These are phyloP conservation scores for Amaranthus palmeri DNA, from an alignment of 148 eudicot genomes.

Conservation along the genomic window DNA sequence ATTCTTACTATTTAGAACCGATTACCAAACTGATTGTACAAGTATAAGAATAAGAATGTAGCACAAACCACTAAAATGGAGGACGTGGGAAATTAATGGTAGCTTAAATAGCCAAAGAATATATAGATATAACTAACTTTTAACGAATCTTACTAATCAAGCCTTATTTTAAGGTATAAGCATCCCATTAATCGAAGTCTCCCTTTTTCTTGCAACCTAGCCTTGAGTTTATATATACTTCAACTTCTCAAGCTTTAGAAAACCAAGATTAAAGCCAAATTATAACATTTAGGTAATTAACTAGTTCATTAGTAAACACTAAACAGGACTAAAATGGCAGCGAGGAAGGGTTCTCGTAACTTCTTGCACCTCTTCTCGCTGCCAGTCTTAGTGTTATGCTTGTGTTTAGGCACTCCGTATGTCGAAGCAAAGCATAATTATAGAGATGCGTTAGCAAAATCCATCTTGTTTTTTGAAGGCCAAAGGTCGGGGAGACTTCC, in stretches of 20 bases:
- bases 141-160: conserved; percentile 14
- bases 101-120: background rate
- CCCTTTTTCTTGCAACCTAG: background rate
- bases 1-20: background rate
- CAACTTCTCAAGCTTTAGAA: background rate
- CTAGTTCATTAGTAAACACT: background rate
- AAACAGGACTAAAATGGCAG: conserved; percentile 4
- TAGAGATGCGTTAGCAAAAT: conserved; percentile 73
- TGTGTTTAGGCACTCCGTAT: conserved; percentile 2
- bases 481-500: conserved; percentile 80
- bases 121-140: conserved; percentile 3
- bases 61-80: background rate
- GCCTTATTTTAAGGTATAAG: conserved; percentile 29
- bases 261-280: background rate
- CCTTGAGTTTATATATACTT: conserved; percentile 11
- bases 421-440: conserved; percentile 48
- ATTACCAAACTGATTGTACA: background rate
- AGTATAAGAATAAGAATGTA: background rate
- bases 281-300: background rate
- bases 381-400: conserved; percentile 16
- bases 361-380: conserved; percentile 7
- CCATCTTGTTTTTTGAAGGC: conserved; percentile 80
- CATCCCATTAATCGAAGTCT: conserved; percentile 15
- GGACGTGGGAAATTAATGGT: background rate
- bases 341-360: conserved; percentile 13